Base-by-base conservation (phyloP, 2,329 filamentous ascomycete genomes). In the Trichoderma aggressivum region DNA sequence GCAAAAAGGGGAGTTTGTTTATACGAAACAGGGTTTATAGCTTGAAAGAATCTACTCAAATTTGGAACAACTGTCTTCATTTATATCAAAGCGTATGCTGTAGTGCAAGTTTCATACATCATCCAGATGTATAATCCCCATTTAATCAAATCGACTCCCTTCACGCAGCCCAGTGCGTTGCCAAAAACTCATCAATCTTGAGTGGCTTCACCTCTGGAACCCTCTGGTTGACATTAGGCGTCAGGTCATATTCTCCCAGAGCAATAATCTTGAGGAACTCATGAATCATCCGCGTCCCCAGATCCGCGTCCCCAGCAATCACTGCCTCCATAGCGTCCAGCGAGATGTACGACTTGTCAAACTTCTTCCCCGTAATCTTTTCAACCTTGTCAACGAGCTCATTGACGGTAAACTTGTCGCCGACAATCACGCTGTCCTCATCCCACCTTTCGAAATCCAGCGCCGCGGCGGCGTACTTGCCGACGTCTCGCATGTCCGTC, bases 371-470 rank as follows among this genome's bases (percentile, higher is more conserved):
- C 3, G 63, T 61, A 12, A 24, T 16, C 30, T 36, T 36, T 24
- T 71, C 63, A 43, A 59, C 21, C 28, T 58, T 65, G 5, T 26
- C 50, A 3, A 60, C 28, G 2, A 71, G 32, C 8, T 71, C 63
- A 2, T 68, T 71, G 4, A 68, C 10, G 11, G 61, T 43, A 12
- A 68, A 16, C 50, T 59, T 60, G 7, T 68, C 63, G 1, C 70
- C 62, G 11, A 68, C 70, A 59, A 71, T 53, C 7, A 60, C 14
- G 16, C 61, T 71, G 50, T 71, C 53, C 10, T 36, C 34, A 4
- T 59, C 55, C 70, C 70, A 71, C 14, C 30, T 47, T 21, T 65
- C 34, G 26, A 71, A 66, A 28, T 71, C 70, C 16, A 71, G 63
- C 7, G 61, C 39, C 18, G 63, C 70, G n/a, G 55, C 64, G n/a